Base-by-base conservation (phyloP, 2,329 filamentous ascomycete genomes). In the Xylariaceae sp. region DNA sequence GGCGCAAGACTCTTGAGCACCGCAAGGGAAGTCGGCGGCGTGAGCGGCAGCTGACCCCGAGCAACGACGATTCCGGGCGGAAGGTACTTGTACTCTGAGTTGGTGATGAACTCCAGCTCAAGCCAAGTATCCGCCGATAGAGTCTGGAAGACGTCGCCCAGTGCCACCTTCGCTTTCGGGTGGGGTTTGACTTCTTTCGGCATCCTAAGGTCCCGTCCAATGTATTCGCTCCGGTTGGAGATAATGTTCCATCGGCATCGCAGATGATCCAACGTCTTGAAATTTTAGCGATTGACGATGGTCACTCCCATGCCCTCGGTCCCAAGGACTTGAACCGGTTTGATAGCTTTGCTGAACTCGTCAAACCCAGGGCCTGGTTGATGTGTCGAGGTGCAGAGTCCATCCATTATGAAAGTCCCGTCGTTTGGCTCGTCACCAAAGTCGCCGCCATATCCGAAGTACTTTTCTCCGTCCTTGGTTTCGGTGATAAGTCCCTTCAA, bases 371-470 rank as follows among this genome's bases (percentile, higher is more conserved):
- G 69, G 0, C 63, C 66, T 0, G 71, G 67, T 0, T 56, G 63
- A 42, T 75, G 71, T 13, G 63, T 56, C 4, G 65, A 67, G 40
- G 61, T 54, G 21, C 61, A 61, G 6, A 77, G 56, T 3, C 73
- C 73, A 38, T 77, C 72, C 61, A 76, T 66, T 25, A 74, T 65
- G 32, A 79, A 80, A 35, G 71, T 73, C 2, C 57, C 61, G 45
- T 80, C 75, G 42, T 80, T 75, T 0, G 74, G 75, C 0, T 66
- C 57, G 31, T 80, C 75, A 3, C 68, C 70, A 51, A 77, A 80
- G 47, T 80, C 75, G 2, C 75, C 75, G 1, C 75, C 75, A 27
- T 77, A 79, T 0, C 61, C 75, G 52, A 70, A 72, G 43, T 66
- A 73, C 30, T 62, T 57, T 24, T 61, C 57, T n/a, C n/a, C n/a